Base-by-base conservation (phyloP, 2,329 filamentous ascomycete genomes). In the Calonectria honghensis region DNA sequence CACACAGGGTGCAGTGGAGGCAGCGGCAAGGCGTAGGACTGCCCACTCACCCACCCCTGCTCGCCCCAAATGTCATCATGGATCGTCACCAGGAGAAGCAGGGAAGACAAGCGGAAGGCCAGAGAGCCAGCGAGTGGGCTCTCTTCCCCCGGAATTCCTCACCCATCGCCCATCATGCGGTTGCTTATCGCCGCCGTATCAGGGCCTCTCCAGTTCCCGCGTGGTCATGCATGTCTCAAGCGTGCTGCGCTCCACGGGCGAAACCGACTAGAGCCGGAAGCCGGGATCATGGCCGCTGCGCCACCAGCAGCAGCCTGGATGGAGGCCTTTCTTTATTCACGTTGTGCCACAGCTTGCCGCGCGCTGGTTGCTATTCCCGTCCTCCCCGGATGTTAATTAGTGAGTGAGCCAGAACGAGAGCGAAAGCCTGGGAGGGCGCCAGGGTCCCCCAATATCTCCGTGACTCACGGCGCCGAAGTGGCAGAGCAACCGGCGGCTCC, bases 161-260 rank as follows among this genome's bases (percentile, higher is more conserved):
- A 18, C 57, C 54, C 52, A 57, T 13, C 7, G 51, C 51, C 51
- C 57, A 65, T 65, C 39, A 50, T 50, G 61, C 61, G 61, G 41
- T 27, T 65, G 61, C 61, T 65, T 65, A 45, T 73, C 66, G 71
- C 66, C 71, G 71, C 66, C 71, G 71, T 73, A 69, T 69, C 71
- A 69, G 48, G 39, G 71, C 48, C 27, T 32, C 20, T 45, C 52
- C 29, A 48, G 37, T 52, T 54, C 41, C 35, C 71, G 59, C 66
- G 71, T 73, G 71, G 48, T 37, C 71, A 50, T 32, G 35, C 65
- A 65, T 59, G 61, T 67, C 61, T 65, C 61, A 35, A 61, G 51
- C 51, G 27, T 54, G 35, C 41, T 35, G 61, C 27, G 27, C 37
- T 64, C 37, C 57, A 57, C 52, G 52, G 57, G 24, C 57, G 39